Conservation (phyloP, 2,329 filamentous ascomycete species). For the Aspergillus sp. region DNA sequence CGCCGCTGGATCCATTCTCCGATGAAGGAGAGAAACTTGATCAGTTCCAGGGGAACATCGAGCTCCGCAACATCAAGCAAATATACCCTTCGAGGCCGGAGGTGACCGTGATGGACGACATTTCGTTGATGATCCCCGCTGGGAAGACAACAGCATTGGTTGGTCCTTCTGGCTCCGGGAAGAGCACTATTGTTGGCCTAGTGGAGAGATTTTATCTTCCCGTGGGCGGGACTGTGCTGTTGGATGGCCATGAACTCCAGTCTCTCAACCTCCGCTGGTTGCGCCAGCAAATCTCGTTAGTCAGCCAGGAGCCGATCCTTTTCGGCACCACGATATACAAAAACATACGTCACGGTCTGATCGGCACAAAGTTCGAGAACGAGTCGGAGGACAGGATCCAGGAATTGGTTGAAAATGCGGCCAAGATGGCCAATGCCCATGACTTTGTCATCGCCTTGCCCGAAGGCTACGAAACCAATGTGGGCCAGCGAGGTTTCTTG, state of each 20-base stretch:
- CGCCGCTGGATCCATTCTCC: constrained; percentile 69
- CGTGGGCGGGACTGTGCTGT: constrained; percentile 63
- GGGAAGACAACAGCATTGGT: constrained; percentile 91
- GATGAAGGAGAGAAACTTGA: constrained; percentile 65
- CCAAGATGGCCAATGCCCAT: constrained; percentile 86
- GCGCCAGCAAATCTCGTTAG: constrained; percentile 81
- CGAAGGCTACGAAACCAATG: constrained; percentile 84
- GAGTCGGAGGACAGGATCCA: constrained; percentile 58
- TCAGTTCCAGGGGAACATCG: constrained; percentile 64
- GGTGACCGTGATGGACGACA: constrained; percentile 76
- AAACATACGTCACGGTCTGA: constrained; percentile 84
- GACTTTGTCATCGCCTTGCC: constrained; percentile 78
- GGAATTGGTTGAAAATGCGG: constrained; percentile 67
- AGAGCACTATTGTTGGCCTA: constrained; percentile 86
- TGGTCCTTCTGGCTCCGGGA: constrained; percentile 87
- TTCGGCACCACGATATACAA: constrained; percentile 83
- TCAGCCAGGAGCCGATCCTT: constrained; percentile 85
- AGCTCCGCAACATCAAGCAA: constrained; percentile 74
- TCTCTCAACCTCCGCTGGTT: constrained; percentile 82
- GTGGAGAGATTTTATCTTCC: constrained; percentile 93
- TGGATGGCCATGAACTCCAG: constrained; percentile 76
- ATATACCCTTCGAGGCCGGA: constrained; percentile 92
- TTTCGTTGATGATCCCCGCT: constrained; percentile 69
- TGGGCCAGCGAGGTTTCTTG: constrained; percentile 89
- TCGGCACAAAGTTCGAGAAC: constrained; percentile 68